These are phyloP conservation scores for Chrysosphaeria jannelii DNA, from an alignment of 2,329 filamentous ascomycete genomes.

Conservation along the genomic window DNA sequence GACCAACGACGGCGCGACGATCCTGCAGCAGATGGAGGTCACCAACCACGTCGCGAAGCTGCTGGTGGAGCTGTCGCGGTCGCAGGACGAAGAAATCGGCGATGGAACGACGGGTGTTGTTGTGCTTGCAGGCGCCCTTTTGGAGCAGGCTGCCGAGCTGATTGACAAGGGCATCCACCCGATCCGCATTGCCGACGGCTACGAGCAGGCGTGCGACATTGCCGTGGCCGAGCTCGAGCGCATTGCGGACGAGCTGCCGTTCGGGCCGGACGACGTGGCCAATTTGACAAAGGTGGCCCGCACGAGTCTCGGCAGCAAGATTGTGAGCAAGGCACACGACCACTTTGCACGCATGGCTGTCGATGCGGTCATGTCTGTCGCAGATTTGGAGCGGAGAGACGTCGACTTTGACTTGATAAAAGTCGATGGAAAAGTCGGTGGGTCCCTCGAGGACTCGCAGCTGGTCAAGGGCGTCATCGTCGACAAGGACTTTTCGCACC, in stretches of 20 bases:
- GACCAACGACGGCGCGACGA: slow-evolving; percentile 95
- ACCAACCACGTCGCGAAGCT: slow-evolving; percentile 95
- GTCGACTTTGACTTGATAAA: slow-evolving; percentile 99
- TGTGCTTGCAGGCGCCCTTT: slow-evolving; percentile 71
- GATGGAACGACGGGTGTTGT: slow-evolving; percentile 96
- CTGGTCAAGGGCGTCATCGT: slow-evolving; percentile 95
- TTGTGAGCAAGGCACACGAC: slow-evolving; percentile 94
- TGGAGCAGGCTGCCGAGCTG: slow-evolving; percentile 88
- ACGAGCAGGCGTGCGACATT: slow-evolving; percentile 91
- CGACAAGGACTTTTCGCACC: slow-evolving; percentile 98
- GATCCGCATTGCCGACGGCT: slow-evolving; percentile 93
- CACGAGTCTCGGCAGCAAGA: slow-evolving; percentile 92
- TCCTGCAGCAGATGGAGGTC: slow-evolving; percentile 95
- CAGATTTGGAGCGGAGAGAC: slow-evolving; percentile 82
- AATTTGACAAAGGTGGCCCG: slow-evolving; percentile 87
- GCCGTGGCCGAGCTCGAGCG: slow-evolving; percentile 75
- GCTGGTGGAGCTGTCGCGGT: slow-evolving; percentile 88
- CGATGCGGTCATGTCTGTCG: slow-evolving; percentile 85
- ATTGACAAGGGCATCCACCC: slow-evolving; percentile 99
- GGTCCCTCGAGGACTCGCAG: slow-evolving; percentile 70
- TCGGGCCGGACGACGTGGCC: slow-evolving; percentile 45
- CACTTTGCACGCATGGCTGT: slow-evolving; percentile 95
- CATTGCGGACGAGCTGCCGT: slow-evolving; percentile 76
- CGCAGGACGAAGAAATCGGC: slow-evolving; percentile 95
- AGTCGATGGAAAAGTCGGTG: slow-evolving; percentile 93